Percentiles rank a stretch among this genome's conserved stretches.
Conservation (phyloP, 176 grass and related monocot species). For the Poa pratensis region DNA sequence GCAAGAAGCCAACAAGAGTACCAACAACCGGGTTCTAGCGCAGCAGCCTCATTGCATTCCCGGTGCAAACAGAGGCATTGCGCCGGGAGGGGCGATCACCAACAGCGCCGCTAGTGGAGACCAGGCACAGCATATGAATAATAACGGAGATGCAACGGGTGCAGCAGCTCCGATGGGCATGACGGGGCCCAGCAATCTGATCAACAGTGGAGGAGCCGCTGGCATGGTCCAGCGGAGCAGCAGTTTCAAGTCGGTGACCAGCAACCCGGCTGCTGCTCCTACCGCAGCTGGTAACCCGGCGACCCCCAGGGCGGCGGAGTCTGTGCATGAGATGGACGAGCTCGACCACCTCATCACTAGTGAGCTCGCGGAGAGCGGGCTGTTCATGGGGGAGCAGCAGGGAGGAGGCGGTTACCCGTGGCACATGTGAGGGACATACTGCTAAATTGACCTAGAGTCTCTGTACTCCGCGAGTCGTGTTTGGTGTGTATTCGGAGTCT, state of each 20-base stretch:
- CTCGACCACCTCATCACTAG: slow-evolving; percentile 46
- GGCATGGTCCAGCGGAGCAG: slow-evolving; percentile 48
- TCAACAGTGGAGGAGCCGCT: slow-evolving; percentile 38
- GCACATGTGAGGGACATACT: slow-evolving; percentile 43
- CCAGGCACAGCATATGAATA: slow-evolving; percentile 35
- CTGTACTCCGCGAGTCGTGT: not conserved
- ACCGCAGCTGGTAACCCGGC: slow-evolving; percentile 24
- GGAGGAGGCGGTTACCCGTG: slow-evolving; percentile 50
- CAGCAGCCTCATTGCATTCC: slow-evolving; percentile 6
- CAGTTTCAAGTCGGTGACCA: slow-evolving; percentile 87
- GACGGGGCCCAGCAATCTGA: slow-evolving; percentile 47
- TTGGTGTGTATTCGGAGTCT: not conserved
- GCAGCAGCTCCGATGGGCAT: slow-evolving; percentile 3
- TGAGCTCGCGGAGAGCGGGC: slow-evolving; percentile 57
- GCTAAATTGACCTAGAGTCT: not conserved
- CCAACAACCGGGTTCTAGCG: slow-evolving; percentile 34
- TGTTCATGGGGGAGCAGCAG: slow-evolving; percentile 62
- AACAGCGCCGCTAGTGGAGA: slow-evolving; percentile 23
- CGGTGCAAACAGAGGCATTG: slow-evolving; percentile 43
- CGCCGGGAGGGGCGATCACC: slow-evolving; percentile 21
- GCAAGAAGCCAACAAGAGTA: slow-evolving; percentile 81
- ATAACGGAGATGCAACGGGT: not conserved
- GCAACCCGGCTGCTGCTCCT: slow-evolving; percentile 54
- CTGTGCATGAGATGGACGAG: slow-evolving; percentile 68
- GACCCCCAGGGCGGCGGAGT: slow-evolving; percentile 53